Conservation (phyloP, 2,329 filamentous ascomycete genomes). For the Mycosphaerelloides madeirae region DNA sequence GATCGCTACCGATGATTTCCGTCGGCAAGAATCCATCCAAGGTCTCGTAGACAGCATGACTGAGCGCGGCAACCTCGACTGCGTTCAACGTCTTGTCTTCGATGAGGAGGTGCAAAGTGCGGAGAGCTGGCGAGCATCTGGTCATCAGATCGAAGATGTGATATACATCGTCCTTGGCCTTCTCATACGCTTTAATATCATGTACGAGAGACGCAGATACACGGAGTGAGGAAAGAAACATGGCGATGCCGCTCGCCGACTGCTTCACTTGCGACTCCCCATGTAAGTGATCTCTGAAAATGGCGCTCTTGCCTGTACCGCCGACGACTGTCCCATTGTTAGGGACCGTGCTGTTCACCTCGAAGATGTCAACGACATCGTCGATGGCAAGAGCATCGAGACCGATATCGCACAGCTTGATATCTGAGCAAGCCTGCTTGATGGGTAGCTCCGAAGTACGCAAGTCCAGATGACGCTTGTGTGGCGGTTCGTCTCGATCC, state of each 20-base stretch:
- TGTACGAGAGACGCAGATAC: conserved; percentile 28
- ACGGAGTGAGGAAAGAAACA: conserved; percentile 34
- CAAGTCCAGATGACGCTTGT: conserved; percentile 22
- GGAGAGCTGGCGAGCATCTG: conserved; percentile 33
- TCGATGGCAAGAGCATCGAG: conserved; percentile 19
- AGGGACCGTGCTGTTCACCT: conserved; percentile 20
- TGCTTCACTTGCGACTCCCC: conserved; percentile 29
- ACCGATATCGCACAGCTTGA: conserved; percentile 19
- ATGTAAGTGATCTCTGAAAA: conserved; percentile 24
- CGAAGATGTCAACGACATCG: conserved; percentile 27
- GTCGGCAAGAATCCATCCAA: conserved; percentile 29
- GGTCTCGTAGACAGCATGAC: conserved; percentile 29
- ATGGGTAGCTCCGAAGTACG: conserved; percentile 31
- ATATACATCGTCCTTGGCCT: conserved; percentile 25
- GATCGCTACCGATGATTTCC: conserved; percentile 23
- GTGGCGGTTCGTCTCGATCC: neutral
- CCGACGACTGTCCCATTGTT: conserved; percentile 1
- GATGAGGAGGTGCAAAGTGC: conserved; percentile 32
- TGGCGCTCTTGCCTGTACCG: conserved; percentile 20
- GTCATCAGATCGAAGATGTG: conserved; percentile 30
- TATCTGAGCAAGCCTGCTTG: conserved; percentile 14
- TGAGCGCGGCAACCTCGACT: conserved; percentile 31
- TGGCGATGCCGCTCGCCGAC: conserved; percentile 32
- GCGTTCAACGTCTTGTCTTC: conserved; percentile 28
- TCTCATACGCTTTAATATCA: conserved; percentile 10